Conservation (phyloP, 1,284 basidiomycete species). For the Fomitopsis schrenkii region DNA sequence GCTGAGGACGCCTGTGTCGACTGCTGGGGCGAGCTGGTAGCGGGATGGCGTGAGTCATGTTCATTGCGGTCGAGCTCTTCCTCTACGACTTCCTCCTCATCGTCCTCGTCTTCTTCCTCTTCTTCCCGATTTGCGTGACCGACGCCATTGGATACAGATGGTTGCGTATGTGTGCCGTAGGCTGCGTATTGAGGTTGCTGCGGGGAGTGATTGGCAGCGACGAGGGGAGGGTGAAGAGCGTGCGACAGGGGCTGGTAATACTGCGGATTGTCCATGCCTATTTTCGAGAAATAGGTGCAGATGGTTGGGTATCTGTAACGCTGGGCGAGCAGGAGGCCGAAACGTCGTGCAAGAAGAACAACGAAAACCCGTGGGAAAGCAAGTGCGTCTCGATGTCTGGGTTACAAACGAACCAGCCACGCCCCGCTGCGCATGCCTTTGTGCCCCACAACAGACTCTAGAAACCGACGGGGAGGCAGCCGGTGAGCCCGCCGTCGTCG, state of each 20-base stretch:
- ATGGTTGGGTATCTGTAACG: conserved; percentile 22
- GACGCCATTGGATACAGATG: conserved; percentile 23
- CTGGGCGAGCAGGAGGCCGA: conserved; percentile 21
- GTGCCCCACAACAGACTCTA: neutral
- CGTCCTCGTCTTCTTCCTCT: conserved; percentile 62
- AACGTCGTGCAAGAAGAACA: conserved; percentile 23
- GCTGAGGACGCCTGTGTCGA: conserved; percentile 21
- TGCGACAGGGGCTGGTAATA: conserved; percentile 77
- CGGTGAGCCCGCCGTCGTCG: neutral
- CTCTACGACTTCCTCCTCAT: conserved; percentile 66
- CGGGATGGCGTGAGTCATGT: conserved; percentile 21
- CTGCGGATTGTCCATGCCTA: conserved; percentile 67
- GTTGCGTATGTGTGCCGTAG: conserved; percentile 23
- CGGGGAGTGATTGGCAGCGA: conserved; percentile 21
- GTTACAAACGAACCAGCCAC: conserved; percentile 3
- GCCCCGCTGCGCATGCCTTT: neutral
- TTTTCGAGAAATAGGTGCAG: conserved; percentile 21
- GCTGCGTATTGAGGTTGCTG: conserved; percentile 22
- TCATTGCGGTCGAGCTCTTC: conserved; percentile 53
- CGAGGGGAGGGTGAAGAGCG: conserved; percentile 58
- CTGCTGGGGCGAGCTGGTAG: conserved; percentile 25
- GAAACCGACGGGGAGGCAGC: neutral
- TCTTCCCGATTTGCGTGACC: conserved; percentile 29
- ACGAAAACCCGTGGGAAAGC: conserved; percentile 26
- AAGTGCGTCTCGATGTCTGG: neutral